Evolutionary conservation across 164 flowering plant species (phyloP).

Genomic region (Macadamia tetraphylla): DNA sequence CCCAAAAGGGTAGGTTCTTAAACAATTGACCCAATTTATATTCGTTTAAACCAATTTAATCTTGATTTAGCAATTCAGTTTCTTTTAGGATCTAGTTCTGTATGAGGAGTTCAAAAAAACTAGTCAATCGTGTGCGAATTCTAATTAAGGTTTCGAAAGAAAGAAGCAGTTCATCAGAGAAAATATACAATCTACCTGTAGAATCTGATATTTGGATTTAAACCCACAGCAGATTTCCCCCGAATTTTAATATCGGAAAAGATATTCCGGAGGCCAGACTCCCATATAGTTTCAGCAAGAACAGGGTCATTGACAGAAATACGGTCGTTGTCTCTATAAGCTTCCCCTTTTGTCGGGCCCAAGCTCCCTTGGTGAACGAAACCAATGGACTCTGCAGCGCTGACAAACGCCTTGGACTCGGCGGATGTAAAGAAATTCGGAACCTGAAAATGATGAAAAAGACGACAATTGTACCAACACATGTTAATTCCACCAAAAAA

Average conservation of each 20-base stretch:
- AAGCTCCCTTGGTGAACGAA: conserved; percentile 91
- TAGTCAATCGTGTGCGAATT: too few relatives aligned
- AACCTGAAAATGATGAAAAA: conserved; percentile 49
- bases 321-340: conserved; percentile 88
- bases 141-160: too few relatives aligned
- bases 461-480: not conserved
- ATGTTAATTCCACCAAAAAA: not conserved
- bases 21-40: too few relatives aligned
- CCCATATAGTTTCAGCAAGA: conserved; percentile 77
- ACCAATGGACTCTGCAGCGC: conserved; percentile 69
- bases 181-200: conserved; percentile 51
- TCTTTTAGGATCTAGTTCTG: not conserved
- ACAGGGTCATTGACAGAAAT: conserved; percentile 67
- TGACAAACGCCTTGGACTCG: conserved; percentile 69
- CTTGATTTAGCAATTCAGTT: not conserved
- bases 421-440: conserved; percentile 58
- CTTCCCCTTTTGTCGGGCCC: conserved; percentile 89
- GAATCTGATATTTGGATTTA: conserved; percentile 90
- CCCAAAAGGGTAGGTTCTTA: too few relatives aligned
- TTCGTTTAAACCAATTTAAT: too few relatives aligned
- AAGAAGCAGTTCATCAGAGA: not conserved
- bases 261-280: conserved; percentile 62
- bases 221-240: conserved; percentile 82
- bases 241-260: conserved; percentile 64
- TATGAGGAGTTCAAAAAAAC: not conserved